phyloP scores from a whole-genome alignment of 202 grass and related monocot genomes.

The Eragrostis tef region DNA sequence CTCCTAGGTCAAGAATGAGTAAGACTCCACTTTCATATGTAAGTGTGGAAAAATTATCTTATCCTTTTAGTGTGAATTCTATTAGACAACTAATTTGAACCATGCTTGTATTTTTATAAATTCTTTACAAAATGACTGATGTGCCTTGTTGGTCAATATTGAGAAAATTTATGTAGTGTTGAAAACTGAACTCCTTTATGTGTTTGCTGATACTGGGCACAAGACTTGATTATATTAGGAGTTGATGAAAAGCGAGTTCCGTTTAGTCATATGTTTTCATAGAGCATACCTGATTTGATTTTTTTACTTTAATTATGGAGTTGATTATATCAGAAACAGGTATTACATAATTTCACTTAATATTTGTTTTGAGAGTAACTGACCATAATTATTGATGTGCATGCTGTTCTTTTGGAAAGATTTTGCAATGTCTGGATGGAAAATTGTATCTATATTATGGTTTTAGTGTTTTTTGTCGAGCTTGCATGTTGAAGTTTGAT shows the following conservation, averaged over 20 bases:
- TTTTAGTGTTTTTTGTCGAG: too few species aligned
- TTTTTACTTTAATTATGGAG: not conserved
- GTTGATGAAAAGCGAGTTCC: not conserved
- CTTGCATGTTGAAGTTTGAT: too few species aligned
- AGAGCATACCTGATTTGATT: not conserved
- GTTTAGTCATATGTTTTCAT: conserved; percentile 8
- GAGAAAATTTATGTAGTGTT: not conserved
- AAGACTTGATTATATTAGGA: not conserved
- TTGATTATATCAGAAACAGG: not conserved
- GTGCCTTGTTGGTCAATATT: not conserved
- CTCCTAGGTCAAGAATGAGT: not conserved
- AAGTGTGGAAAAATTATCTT: conserved; percentile 7
- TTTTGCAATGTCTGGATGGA: not conserved
- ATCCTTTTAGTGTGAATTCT: not conserved
- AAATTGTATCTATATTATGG: too few species aligned
- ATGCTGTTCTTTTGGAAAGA: not conserved
- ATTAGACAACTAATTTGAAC: not conserved
- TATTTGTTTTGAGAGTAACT: not conserved
- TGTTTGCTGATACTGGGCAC: conserved; percentile 4
- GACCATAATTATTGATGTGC: not conserved
- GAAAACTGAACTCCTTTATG: not conserved
- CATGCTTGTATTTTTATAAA: not conserved
- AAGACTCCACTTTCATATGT: conserved; percentile 36
- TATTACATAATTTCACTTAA: not conserved
- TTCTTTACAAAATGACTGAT: not conserved